Base-by-base conservation (phyloP, 176 grass and related monocot genomes). In the Ensete ventricosum region DNA sequence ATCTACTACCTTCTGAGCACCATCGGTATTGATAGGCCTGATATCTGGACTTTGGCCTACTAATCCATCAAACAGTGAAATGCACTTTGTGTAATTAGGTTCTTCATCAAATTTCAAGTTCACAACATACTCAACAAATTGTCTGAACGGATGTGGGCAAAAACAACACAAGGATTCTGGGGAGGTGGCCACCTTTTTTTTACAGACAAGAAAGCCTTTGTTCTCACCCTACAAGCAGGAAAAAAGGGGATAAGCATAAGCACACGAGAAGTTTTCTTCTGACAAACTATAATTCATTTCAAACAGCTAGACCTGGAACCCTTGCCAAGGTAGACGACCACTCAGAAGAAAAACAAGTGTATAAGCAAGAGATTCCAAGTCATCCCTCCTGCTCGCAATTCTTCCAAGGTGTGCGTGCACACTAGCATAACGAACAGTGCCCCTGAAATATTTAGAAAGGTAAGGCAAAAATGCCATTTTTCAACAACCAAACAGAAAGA, bases 111-210 rank as follows among this genome's bases (percentile, higher is more conserved):
- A 96, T 75, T 92, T 96, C 70, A 92, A 86, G 71, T 92, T 96
- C 70, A 96, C 89, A 14, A 96, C 87, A 78, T 96, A 89, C 63
- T 96, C 92, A 62, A 92, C 72, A 85, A 96, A 92, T 59, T 90
- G 83, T 54, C 77, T 87, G 73, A 96, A 96, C 48, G 93, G 85
- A 80, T 86, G 89, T 29, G 93, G 93, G 59, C 93, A 96, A 78
- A 84, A 92, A 78, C 76, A 92, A 82, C 93, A 96, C 25, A 96
- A 76, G 29, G 79, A 88, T 82, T 92, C 93, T 23, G 93, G 87
- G 62, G 93, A 96, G 20, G 93, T 92, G 16, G 83, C 87, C 93
- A 96, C 92, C 73, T 96, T 96, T 83, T 90, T 96, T 89, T 96
- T 96, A 79, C 89, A 96, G 50, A 96, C 93, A 80, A 90, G 87